Base-by-base conservation (phyloP, 345 rosid species). In the Salix arbutifolia region DNA sequence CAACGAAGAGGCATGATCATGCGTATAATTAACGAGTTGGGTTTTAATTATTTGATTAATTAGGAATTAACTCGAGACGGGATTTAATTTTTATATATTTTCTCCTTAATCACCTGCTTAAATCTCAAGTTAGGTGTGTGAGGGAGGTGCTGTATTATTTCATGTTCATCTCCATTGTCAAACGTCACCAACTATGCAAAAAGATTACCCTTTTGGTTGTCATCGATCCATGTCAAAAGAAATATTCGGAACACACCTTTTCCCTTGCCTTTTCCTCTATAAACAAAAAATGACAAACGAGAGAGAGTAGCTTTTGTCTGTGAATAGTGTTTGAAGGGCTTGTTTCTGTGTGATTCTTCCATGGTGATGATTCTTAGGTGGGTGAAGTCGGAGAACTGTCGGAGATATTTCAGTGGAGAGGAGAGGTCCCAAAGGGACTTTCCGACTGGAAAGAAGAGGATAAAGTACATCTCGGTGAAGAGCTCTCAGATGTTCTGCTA, bases 331-430 rank as follows among this genome's bases (percentile, higher is more conserved):
- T 14, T 14, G 4, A 14, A 46, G 14, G 52, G 6, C 18, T 46
- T 46, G 14, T 46, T 46, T 46, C 18, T 46, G 52, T 4, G 14
- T 69, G 44, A 10, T 9, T 3, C 8, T 42, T 64, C 7, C 2
- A 19, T 42, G 46, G 58, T 69, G 46, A 44, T 52, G 23, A 37
- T 42, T 10, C n/a, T 31, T 80, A 95, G 99, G 96, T 95, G 69
- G 97, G 96, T 17, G 99, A 95, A 85, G 93, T 95, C 16, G 98
- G 99, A 68, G 98, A 95, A 75, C 76, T 94, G 10, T 92, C 97
- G 16, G 93, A 90, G 92, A 94, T 94, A 86, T 94, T 94, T 72
- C 98, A 94, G 56, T 95, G 99, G 99, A 95, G 84, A 84, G 99
- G 97, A 19, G 98, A 95, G 88, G 97, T 95, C 2, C 87, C 93